Base-by-base conservation (phyloP, 2,329 filamentous ascomycete species). In the Pseudovirgaria hyperparasitica region DNA sequence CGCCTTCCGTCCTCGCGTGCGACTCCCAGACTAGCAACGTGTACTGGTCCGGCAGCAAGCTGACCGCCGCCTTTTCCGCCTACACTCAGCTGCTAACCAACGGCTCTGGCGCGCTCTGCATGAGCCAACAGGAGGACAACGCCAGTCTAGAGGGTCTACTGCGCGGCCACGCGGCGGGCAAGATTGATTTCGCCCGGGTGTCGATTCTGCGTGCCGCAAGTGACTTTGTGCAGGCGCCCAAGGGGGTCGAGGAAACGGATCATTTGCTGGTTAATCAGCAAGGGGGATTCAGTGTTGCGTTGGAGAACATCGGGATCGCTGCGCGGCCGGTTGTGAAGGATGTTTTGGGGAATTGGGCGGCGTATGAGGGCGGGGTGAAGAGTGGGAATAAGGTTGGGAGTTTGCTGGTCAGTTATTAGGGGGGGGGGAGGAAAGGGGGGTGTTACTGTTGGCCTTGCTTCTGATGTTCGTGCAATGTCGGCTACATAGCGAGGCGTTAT, bases 151-250 rank as follows among this genome's bases (percentile, higher is more conserved):
- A 47, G 26, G 42, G 46, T 1, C 35, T 55, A 8, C 19, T 54
- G 8, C 42, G 52, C 8, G 51, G 38, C 16, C 35, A 41, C 4
- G 16, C 39, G 4, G 36, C 36, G 6, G 36, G 38, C 2, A 38
- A 43, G 9, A 35, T 54, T 20, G 52, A 55, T 28, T 54, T 47
- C 26, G 29, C 32, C 7, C 42, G 50, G 15, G 45, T 56, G 22
- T 43, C 54, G 23, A 30, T 54, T 16, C 48, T 52, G 45, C 41
- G 47, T 25, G 45, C 47, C 42, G 74, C 66, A 1, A 76, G 71
- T 7, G 72, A 84, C 52, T 82, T 82, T 43, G 78, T 82, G 45
- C 67, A 77, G 2, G 73, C 72, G 0, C 72, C 74, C 12, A 65
- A 67, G 0, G 67, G 64, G 5, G 46, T 67, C 7, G 58, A 62